Evolutionary conservation across 306 rosid genomes (phyloP).

Genomic region (Abrus precatorius): DNA sequence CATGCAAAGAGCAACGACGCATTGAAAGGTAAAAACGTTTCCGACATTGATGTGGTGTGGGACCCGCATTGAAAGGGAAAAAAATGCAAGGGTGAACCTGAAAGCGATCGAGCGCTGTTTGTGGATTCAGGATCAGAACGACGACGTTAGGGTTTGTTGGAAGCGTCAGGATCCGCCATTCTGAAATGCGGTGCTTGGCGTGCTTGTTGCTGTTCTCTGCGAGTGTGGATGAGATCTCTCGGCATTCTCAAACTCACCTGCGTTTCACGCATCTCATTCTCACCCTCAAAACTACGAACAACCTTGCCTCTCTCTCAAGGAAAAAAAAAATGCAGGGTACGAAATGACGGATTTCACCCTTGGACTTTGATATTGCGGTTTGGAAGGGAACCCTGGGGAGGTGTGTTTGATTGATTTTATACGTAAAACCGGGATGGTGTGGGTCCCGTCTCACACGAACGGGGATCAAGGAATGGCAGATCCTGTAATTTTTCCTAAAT

Average conservation of each 20-base stretch:
- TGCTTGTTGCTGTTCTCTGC: not conserved
- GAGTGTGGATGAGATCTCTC: not conserved
- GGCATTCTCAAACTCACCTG: slow-evolving; percentile 19
- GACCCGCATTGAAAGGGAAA: slow-evolving; percentile 4
- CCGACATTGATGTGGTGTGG: slow-evolving; percentile 11
- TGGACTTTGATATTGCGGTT: not conserved
- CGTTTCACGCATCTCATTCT: not conserved
- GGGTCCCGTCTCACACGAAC: not conserved
- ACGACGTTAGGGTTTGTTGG: slow-evolving; percentile 28
- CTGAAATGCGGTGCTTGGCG: not conserved
- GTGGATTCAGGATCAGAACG: not conserved
- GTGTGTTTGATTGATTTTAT: not conserved
- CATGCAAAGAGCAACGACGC: not conserved
- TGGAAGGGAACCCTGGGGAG: slow-evolving; percentile 2
- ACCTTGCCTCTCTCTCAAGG: not conserved
- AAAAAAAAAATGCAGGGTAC: not conserved
- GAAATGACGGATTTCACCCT: slow-evolving; percentile 45
- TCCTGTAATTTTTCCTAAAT: slow-evolving; percentile 18
- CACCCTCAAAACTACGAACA: not conserved
- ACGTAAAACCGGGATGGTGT: not conserved
- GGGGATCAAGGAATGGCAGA: slow-evolving; percentile 6
- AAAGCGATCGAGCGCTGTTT: not conserved
- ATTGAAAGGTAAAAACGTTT: not conserved
- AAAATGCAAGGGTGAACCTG: not conserved
- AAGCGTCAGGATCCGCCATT: slow-evolving; percentile 39